phyloP scores from a whole-genome alignment of 2,329 filamentous ascomycete genomes.

The Aaosphaeria arxii region DNA sequence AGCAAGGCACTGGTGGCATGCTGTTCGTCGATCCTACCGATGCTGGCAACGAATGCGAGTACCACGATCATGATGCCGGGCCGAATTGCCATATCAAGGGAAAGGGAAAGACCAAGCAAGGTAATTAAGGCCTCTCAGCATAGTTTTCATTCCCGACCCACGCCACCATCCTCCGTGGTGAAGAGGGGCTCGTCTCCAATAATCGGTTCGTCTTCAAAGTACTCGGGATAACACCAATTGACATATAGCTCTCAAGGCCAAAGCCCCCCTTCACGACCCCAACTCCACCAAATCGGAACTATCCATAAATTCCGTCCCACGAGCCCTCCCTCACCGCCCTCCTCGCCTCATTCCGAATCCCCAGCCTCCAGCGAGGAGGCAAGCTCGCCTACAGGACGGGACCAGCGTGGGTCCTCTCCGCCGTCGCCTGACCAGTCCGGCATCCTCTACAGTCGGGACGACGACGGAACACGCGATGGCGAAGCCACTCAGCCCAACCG shows the following conservation, averaged over 20 bases:
- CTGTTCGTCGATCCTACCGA: conserved; percentile 53
- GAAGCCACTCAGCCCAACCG: conserved; percentile 22
- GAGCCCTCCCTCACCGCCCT: conserved; percentile 28
- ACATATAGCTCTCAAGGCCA: conserved; percentile 31
- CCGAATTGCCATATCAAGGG: conserved; percentile 37
- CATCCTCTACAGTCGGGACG: conserved; percentile 31
- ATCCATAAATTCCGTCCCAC: conserved; percentile 27
- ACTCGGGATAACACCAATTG: conserved; percentile 34
- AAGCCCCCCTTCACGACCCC: conserved; percentile 19
- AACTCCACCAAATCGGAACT: conserved; percentile 28
- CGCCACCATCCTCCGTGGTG: conserved; percentile 10
- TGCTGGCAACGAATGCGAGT: conserved; percentile 43
- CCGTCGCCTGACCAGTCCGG: conserved; percentile 34
- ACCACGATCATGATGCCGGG: conserved; percentile 50
- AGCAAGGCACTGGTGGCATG: conserved; percentile 47
- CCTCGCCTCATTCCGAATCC: conserved; percentile 21
- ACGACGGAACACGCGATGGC: conserved; percentile 29
- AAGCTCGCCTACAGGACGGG: conserved; percentile 30
- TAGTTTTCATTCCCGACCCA: not conserved
- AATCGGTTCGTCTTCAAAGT: conserved; percentile 15
- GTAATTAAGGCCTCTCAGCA: conserved; percentile 21
- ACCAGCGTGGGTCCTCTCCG: conserved; percentile 29
- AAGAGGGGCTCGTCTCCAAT: conserved; percentile 6
- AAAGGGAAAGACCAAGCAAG: conserved; percentile 33
- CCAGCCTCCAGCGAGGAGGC: conserved; percentile 15